A percentile compares a stretch with the other conserved stretches of the same genome.
Evolutionary conservation across 2,329 filamentous ascomycete genomes (phyloP).

Genomic region (Colletotrichum musae): DNA sequence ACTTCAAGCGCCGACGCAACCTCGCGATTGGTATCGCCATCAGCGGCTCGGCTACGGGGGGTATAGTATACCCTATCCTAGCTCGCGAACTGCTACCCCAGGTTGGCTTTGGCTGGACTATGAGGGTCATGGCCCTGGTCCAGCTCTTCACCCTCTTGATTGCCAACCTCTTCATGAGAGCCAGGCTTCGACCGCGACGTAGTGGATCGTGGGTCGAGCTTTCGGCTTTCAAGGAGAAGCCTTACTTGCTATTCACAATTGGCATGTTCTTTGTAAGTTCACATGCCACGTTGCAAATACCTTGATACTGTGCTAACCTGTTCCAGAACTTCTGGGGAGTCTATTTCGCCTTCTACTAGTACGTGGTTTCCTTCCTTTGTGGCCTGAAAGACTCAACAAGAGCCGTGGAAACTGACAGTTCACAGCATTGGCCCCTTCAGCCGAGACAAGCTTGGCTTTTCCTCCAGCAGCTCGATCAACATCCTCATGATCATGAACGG

Average conservation of each 20-base stretch:
- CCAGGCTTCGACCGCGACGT: conserved; percentile 44
- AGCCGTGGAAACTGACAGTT: conserved; percentile 70
- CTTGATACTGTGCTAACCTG: conserved; percentile 51
- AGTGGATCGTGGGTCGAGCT: conserved; percentile 61
- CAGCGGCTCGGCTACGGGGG: conserved; percentile 67
- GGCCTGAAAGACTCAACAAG: conserved; percentile 51
- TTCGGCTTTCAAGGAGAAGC: conserved; percentile 52
- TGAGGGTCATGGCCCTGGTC: conserved; percentile 73
- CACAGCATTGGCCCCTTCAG: conserved; percentile 64
- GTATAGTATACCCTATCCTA: conserved; percentile 65
- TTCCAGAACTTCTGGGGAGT: conserved; percentile 50
- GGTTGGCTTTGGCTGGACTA: conserved; percentile 72
- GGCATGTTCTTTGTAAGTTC: conserved; percentile 51
- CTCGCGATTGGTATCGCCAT: conserved; percentile 72
- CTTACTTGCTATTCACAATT: conserved; percentile 51
- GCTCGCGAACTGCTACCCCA: conserved; percentile 66
- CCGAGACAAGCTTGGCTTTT: conserved; percentile 48
- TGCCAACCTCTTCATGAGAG: conserved; percentile 53
- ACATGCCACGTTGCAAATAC: rapidly evolving
- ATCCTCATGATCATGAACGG: conserved; percentile 58
- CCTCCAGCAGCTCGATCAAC: conserved; percentile 51
- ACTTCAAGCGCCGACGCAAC: conserved; percentile 66
- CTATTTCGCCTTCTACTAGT: conserved; percentile 62
- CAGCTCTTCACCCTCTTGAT: conserved; percentile 81
- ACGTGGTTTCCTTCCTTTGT: conserved; percentile 53